Conservation (phyloP, 345 rosid genomes). For the Populus ilicifolia region DNA sequence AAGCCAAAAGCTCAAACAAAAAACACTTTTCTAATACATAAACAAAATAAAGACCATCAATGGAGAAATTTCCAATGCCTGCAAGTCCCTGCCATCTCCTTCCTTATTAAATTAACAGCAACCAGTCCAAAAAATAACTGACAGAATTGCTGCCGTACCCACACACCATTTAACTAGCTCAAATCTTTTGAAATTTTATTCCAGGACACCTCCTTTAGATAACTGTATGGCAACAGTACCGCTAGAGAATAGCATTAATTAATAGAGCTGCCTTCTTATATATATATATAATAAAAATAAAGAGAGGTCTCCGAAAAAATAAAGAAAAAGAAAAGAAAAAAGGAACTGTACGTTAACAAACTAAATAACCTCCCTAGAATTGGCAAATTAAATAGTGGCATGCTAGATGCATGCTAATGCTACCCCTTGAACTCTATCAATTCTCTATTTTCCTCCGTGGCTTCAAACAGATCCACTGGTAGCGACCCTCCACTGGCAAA, state of each 20-base stretch:
- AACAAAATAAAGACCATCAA: constrained; percentile 22
- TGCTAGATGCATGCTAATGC: constrained; percentile 14
- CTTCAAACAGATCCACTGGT: constrained; percentile 56
- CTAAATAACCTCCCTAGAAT: background rate
- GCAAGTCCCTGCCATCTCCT: background rate
- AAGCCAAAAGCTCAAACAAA: constrained; percentile 29
- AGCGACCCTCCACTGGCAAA: constrained; percentile 61
- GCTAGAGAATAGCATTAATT: background rate
- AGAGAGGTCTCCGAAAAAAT: background rate
- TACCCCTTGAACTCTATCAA: constrained; percentile 13
- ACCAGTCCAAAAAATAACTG: constrained; percentile 7
- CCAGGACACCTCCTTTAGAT: background rate
- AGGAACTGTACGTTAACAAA: constrained; percentile 17
- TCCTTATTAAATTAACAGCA: background rate
- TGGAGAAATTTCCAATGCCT: background rate
- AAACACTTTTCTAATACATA: constrained; percentile 17
- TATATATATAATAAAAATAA: background rate
- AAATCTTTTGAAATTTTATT: background rate
- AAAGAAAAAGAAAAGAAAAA: background rate
- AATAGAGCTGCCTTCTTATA: background rate
- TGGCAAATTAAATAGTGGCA: constrained; percentile 3
- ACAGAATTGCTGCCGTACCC: background rate
- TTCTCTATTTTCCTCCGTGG: constrained; percentile 15
- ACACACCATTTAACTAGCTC: background rate
- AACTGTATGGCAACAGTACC: background rate